Evolutionary conservation across 2,329 filamentous ascomycete genomes (phyloP), one percentile per base, ranked within the genome.

Genomic region (Ascochyta pisi): DNA sequence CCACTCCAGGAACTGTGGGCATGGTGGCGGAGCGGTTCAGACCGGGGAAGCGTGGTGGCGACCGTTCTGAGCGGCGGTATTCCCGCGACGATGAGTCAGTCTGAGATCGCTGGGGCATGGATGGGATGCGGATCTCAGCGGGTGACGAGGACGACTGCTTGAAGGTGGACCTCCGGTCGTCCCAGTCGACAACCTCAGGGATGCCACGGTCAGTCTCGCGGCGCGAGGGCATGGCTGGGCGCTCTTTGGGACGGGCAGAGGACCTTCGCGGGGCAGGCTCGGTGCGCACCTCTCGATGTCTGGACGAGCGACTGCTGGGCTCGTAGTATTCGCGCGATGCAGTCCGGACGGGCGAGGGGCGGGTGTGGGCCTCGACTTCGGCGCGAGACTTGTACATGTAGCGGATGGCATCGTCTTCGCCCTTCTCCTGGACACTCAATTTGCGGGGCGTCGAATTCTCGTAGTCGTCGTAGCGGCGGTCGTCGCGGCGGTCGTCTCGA

Each of bases 1-100:
- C 53, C 34, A 68, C 62, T 34, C 62, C 62, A 9, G 63, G 54
- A 63, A 72, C 24, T 55, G 50, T 46, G 3, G 74, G 78, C 78
- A 78, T 79, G 0, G 77, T 81, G 45, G 80, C 73, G 26, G 78
- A 71, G 54, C 79, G 78, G 45, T 67, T 73, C 40, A 80, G 67
- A 33, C 53, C 54, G 23, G 76, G 71, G 19, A 38, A 31, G 31
- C 47, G 53, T 4, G 70, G 71, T 49, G 72, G 73, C 44, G 73
- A 70, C 15, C 67, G 65, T 7, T 72, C 72, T 24, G 63, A 55
- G 22, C 68, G 70, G 48, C 68, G 70, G 39, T 65, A 58, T 15
- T 70, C 66, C 23, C 63, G 64, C 16, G 67, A 50, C 15, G 24
- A 31, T 44, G 43, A 51, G 12, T 49, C 62, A 31, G 65, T 76